phyloP scores from a whole-genome alignment of 2,329 filamentous ascomycete species.

The Pseudopyricularia cyperi region DNA sequence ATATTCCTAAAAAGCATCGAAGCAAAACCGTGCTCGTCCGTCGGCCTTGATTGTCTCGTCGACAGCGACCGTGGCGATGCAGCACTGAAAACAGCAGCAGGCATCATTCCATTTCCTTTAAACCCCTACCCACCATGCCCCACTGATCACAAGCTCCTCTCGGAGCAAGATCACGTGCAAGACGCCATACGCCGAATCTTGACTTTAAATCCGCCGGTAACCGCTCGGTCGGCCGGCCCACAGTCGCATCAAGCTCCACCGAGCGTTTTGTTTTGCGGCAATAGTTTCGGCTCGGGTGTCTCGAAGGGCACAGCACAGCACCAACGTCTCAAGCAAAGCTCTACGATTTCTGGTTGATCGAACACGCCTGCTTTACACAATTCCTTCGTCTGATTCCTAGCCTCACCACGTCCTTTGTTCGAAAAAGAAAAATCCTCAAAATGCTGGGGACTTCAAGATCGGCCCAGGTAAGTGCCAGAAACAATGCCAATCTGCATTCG shows the following conservation, averaged over 20 bases:
- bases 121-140: background rate
- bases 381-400: background rate
- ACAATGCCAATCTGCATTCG: background rate
- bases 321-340: background rate
- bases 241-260: slow-evolving; percentile 1
- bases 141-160: background rate
- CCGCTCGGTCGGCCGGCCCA: background rate
- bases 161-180: background rate
- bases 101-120: background rate
- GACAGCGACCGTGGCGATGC: no score
- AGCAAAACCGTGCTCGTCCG: no score
- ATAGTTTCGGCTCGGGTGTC: background rate
- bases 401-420: background rate
- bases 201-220: background rate
- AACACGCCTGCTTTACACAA: background rate
- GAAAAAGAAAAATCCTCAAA: background rate
- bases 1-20: no score
- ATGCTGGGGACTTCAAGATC: slow-evolving; percentile 1
- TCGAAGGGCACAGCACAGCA: no score
- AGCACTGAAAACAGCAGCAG: no score
- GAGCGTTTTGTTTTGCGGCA: slow-evolving; percentile 1
- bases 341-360: background rate
- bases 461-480: background rate
- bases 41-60: no score
- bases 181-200: background rate